phyloP scores from a whole-genome alignment of 1,139 yeast species.

The Kurtzmaniella natalensis region DNA sequence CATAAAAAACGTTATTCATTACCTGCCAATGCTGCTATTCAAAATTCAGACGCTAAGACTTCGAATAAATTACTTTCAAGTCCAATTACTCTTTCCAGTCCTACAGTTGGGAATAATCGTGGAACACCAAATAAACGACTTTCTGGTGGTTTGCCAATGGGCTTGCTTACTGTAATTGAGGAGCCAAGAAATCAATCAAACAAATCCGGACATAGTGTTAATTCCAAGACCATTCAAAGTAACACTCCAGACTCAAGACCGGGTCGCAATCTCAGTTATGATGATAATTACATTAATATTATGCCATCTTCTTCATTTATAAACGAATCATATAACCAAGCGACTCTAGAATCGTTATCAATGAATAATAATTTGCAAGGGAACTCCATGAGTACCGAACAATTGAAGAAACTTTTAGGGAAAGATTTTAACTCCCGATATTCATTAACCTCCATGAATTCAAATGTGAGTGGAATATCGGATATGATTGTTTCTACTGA shows the following conservation, averaged over 20 bases:
- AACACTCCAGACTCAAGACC: background rate
- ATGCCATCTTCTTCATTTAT: conserved; percentile 19
- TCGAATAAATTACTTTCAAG: conserved; percentile 6
- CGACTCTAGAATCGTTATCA: conserved; percentile 27
- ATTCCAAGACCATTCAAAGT: background rate
- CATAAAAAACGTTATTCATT: conserved; percentile 26
- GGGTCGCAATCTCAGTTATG: conserved; percentile 14
- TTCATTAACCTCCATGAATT: conserved; percentile 37
- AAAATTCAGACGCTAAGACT: background rate
- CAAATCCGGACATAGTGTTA: background rate
- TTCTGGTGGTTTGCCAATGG: conserved; percentile 39
- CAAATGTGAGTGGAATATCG: conserved; percentile 40
- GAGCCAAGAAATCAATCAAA: conserved; percentile 16
- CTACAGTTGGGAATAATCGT: conserved; percentile 9
- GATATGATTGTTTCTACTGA: conserved; percentile 38
- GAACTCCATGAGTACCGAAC: conserved; percentile 13
- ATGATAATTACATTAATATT: conserved; percentile 27
- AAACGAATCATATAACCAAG: conserved; percentile 31
- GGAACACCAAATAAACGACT: conserved; percentile 18
- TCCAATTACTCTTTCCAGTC: conserved; percentile 7
- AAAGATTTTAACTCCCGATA: conserved; percentile 23
- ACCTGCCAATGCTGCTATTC: conserved; percentile 13
- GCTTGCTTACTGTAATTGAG: conserved; percentile 39
- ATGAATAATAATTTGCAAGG: conserved; percentile 1
- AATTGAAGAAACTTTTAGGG: conserved; percentile 12